phyloP scores from a whole-genome alignment of 2,329 filamentous ascomycete genomes.

The Fusarium sp. region DNA sequence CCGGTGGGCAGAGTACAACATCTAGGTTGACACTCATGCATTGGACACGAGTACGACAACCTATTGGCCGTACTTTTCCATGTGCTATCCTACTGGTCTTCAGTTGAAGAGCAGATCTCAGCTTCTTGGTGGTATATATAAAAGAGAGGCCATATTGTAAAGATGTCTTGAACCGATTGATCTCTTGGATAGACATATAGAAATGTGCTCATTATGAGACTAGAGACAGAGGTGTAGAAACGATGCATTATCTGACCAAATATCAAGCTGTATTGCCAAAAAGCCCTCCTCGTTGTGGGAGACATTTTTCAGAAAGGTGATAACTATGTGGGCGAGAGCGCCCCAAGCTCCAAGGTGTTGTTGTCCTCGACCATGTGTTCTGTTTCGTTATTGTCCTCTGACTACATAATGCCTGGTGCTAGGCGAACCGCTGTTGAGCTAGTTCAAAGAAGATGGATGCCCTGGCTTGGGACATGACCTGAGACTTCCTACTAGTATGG shows the following conservation, averaged over 20 bases:
- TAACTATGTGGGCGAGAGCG: not conserved
- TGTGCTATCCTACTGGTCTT: no score
- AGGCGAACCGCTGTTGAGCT: rapidly evolving
- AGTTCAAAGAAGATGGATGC: no score
- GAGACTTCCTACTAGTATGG: no score
- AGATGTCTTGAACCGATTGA: no score
- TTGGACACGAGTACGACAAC: not conserved
- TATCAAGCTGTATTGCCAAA: not conserved
- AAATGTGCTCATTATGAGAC: not conserved
- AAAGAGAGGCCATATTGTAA: not conserved
- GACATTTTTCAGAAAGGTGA: not conserved
- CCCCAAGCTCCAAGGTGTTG: not conserved
- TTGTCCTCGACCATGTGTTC: no score
- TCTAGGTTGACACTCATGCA: not conserved
- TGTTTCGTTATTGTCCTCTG: not conserved
- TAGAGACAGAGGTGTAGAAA: not conserved
- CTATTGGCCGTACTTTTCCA: not conserved
- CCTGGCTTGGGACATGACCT: no score
- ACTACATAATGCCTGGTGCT: not conserved
- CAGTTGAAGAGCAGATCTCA: not conserved
- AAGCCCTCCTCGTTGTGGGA: not conserved
- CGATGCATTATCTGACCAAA: not conserved
- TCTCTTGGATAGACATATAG: not conserved
- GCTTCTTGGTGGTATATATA: not conserved
- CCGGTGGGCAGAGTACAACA: no score